Conservation (phyloP, 768 basidiomycete genomes). For the Boletus eberwhitei region DNA sequence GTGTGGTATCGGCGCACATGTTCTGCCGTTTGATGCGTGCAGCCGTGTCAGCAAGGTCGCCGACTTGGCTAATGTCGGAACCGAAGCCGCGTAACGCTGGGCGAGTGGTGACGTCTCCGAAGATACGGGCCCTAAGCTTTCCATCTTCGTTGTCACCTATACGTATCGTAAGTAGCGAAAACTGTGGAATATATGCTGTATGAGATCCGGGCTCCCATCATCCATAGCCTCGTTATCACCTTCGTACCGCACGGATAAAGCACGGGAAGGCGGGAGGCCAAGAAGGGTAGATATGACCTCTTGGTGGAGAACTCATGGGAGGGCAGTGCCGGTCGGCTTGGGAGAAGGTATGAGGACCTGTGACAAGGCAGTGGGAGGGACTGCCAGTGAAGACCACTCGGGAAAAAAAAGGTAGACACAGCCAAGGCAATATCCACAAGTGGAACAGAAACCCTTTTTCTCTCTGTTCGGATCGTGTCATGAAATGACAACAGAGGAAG, state of each 20-base stretch:
- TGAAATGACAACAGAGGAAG: no score
- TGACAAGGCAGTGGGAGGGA: constrained; percentile 19
- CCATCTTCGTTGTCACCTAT: constrained; percentile 12
- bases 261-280: constrained; percentile 44
- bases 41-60: constrained; percentile 25
- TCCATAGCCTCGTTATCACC: constrained; percentile 52
- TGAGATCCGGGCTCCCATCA: constrained; percentile 37
- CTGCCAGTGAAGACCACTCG: no score
- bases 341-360: constrained; percentile 46
- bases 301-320: constrained; percentile 67
- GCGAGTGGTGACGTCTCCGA: constrained; percentile 62
- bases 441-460: no score
- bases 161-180: constrained; percentile 22
- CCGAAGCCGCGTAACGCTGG: constrained; percentile 39
- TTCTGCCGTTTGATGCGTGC: constrained; percentile 20
- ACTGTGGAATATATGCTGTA: constrained; percentile 38
- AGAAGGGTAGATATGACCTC: constrained; percentile 66
- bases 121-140: no score
- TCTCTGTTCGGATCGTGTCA: no score
- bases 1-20: background rate
- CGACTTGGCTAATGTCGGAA: constrained; percentile 32
- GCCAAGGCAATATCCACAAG: no score
- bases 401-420: no score
- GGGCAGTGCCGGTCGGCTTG: constrained; percentile 47
- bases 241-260: constrained; percentile 47